phyloP scores from a whole-genome alignment of 2,329 filamentous ascomycete species.

The Penicillium sp. region DNA sequence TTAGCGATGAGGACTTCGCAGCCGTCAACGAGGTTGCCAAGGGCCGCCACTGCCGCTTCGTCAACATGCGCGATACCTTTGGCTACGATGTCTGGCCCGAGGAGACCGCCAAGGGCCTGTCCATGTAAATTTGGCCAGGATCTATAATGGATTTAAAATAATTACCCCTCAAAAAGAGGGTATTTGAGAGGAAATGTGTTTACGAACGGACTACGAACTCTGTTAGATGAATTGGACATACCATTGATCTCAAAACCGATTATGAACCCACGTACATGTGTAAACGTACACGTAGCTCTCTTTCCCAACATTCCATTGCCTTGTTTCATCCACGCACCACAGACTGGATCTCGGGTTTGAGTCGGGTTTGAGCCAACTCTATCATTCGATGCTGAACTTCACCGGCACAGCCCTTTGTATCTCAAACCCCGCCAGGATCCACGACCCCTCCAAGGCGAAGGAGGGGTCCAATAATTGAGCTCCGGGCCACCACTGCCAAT shows the following conservation, averaged over 20 bases:
- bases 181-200: constrained; percentile 11
- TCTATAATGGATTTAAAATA: constrained; percentile 6
- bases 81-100: constrained; percentile 71
- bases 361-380: neutral
- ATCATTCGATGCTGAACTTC: neutral
- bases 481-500: neutral
- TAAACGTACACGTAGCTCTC: neutral
- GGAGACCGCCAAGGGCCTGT: constrained; percentile 46
- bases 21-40: constrained; percentile 65
- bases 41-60: constrained; percentile 69
- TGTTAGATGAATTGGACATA: constrained; percentile 20
- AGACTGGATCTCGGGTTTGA: neutral
- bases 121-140: constrained; percentile 23
- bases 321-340: neutral
- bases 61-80: constrained; percentile 82
- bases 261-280: neutral
- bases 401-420: constrained; percentile 1
- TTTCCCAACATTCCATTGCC: neutral
- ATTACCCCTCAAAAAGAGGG: constrained; percentile 1
- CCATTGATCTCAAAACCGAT: constrained; percentile 4
- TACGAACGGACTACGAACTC: constrained; percentile 16
- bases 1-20: constrained; percentile 59
- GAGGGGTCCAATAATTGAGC: constrained; percentile 6
- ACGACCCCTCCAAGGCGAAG: neutral
- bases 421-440: constrained; percentile 11